phyloP scores from a whole-genome alignment of 179 eudicot genomes.

The Beta lomatogona region DNA sequence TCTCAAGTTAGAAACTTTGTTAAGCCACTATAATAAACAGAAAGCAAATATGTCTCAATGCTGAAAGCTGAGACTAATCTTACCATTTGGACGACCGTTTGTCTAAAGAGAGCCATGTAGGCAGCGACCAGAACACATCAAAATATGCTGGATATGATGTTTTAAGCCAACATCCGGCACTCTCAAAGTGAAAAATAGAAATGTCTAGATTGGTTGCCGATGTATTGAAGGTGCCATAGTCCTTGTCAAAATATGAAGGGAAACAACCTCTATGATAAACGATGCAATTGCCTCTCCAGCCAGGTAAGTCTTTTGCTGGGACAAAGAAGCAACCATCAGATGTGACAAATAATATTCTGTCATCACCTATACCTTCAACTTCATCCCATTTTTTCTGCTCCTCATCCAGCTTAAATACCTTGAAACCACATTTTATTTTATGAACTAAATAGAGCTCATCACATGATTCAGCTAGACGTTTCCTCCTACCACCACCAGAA shows the following conservation, averaged over 20 bases:
- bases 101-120: no score
- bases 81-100: no score
- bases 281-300: conserved; percentile 27
- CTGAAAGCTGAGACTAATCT: no score
- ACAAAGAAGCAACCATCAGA: conserved; percentile 19
- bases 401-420: conserved; percentile 26
- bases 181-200: no score
- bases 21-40: no score
- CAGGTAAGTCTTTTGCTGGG: conserved; percentile 19
- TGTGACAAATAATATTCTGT: conserved; percentile 24
- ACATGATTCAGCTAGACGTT: conserved; percentile 13
- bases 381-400: conserved; percentile 19
- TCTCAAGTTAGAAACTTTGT: no score
- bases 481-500: background rate
- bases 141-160: no score
- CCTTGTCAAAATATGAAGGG: background rate
- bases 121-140: no score
- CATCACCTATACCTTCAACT: conserved; percentile 23
- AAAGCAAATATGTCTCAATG: no score
- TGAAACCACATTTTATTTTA: background rate
- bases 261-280: conserved; percentile 13
- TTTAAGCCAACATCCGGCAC: no score
- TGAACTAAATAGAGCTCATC: conserved; percentile 24
- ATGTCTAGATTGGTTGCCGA: no score
- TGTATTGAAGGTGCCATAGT: no score